Evolutionary conservation across 352 stramenopile species (phyloP).

Genomic region (Pythium myriotylum): DNA sequence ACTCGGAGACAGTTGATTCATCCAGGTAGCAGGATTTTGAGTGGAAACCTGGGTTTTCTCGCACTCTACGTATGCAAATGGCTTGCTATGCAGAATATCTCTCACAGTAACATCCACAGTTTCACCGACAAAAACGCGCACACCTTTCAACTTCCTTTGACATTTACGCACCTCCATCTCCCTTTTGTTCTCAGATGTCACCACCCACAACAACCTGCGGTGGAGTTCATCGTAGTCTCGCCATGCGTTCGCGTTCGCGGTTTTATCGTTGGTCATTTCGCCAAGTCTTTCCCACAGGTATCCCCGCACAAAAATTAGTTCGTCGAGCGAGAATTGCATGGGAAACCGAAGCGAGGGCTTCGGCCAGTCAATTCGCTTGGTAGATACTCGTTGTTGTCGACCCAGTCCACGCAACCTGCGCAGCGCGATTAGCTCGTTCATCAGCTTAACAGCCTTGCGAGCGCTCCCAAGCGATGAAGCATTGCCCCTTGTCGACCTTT

Average conservation of each 20-base stretch:
- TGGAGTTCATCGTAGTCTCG: slow-evolving; percentile 49
- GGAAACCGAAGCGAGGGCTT: slow-evolving; percentile 8
- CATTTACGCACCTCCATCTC: background rate
- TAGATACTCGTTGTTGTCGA: background rate
- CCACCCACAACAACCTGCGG: slow-evolving; percentile 37
- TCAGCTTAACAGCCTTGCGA: slow-evolving; percentile 15
- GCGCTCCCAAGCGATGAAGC: too few species aligned
- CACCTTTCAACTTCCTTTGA: slow-evolving; percentile 31
- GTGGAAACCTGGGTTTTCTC: slow-evolving; percentile 38
- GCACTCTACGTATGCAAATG: slow-evolving; percentile 47
- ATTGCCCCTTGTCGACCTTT: too few species aligned
- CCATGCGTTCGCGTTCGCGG: slow-evolving; percentile 38
- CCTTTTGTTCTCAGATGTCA: slow-evolving; percentile 17
- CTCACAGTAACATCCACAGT: slow-evolving; percentile 41
- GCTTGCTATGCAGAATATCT: slow-evolving; percentile 53
- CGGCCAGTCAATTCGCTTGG: slow-evolving; percentile 25
- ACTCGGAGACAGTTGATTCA: slow-evolving; percentile 48
- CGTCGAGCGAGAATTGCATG: slow-evolving; percentile 9
- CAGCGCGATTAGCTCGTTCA: slow-evolving; percentile 24
- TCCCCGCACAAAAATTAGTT: slow-evolving; percentile 24
- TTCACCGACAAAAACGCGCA: slow-evolving; percentile 50
- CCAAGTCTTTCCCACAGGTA: slow-evolving; percentile 20
- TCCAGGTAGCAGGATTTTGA: slow-evolving; percentile 48
- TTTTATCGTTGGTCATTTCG: background rate
- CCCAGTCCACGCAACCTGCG: slow-evolving; percentile 12